Conservation (phyloP, 1,284 basidiomycete genomes). For the Rhizopogon parksii region DNA sequence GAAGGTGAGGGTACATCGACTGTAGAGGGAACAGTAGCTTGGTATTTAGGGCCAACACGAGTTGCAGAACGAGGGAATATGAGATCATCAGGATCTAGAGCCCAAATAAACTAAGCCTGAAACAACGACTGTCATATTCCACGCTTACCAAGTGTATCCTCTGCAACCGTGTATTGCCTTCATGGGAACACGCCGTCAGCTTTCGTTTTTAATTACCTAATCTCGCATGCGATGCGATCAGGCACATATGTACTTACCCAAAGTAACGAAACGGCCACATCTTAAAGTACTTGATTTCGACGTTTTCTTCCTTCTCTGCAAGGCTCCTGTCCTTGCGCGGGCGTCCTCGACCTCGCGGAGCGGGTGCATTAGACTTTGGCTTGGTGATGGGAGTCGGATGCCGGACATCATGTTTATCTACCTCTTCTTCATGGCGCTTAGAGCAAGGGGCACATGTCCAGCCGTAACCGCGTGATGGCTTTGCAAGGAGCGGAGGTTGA, state of each 20-base stretch:
- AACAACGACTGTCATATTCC: constrained; percentile 16
- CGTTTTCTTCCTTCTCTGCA: constrained; percentile 69
- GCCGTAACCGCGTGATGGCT: constrained; percentile 94
- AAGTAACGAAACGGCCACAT: constrained; percentile 98
- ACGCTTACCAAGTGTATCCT: constrained; percentile 77
- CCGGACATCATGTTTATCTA: constrained; percentile 65
- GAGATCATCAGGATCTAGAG: constrained; percentile 82
- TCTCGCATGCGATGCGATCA: neutral
- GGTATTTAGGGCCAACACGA: constrained; percentile 82
- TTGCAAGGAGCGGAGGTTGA: constrained; percentile 87
- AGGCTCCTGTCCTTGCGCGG: constrained; percentile 64
- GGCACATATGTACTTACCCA: constrained; percentile 53
- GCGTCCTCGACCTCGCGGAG: constrained; percentile 59
- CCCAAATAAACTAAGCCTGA: constrained; percentile 19
- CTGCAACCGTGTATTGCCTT: constrained; percentile 84
- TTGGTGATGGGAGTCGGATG: constrained; percentile 45
- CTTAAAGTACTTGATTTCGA: constrained; percentile 76
- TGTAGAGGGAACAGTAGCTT: constrained; percentile 54
- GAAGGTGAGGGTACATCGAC: constrained; percentile 23
- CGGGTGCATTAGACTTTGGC: constrained; percentile 63
- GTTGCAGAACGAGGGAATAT: constrained; percentile 91
- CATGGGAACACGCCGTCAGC: constrained; percentile 7
- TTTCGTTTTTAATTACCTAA: constrained; percentile 4
- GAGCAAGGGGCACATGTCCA: constrained; percentile 97
- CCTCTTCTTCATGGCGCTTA: constrained; percentile 80